Conservation (phyloP, 768 basidiomycete species). For the Termitomyces sp. region DNA sequence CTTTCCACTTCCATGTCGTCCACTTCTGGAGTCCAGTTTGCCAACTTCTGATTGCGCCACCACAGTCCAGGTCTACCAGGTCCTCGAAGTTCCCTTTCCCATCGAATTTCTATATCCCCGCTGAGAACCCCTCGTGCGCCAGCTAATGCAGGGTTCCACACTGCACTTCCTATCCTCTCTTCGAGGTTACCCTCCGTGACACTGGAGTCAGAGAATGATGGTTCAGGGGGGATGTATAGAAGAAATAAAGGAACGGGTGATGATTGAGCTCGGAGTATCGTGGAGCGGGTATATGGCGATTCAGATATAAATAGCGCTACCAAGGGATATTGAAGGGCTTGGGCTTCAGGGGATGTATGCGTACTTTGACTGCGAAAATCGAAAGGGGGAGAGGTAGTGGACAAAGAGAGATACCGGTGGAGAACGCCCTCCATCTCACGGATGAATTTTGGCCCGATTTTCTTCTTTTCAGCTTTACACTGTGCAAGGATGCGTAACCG, state of each 20-base stretch:
- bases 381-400: not conserved
- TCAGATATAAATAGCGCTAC: slow-evolving; percentile 80
- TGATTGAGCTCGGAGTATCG: slow-evolving; percentile 63
- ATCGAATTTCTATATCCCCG: slow-evolving; percentile 59
- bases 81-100: slow-evolving; percentile 42
- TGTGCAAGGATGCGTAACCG: slow-evolving; percentile 78
- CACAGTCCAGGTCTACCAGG: slow-evolving; percentile 38
- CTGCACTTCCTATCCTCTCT: slow-evolving; percentile 36
- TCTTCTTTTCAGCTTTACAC: slow-evolving; percentile 89
- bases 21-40: slow-evolving; percentile 26
- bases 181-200: slow-evolving; percentile 6
- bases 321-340: slow-evolving; percentile 24
- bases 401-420: slow-evolving; percentile 35
- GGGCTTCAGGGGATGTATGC: not conserved
- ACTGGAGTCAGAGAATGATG: slow-evolving; percentile 3
- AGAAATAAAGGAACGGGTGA: slow-evolving; percentile 78
- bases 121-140: slow-evolving; percentile 48
- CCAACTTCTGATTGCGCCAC: slow-evolving; percentile 33
- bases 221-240: slow-evolving; percentile 59
- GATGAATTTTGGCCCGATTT: slow-evolving; percentile 71
- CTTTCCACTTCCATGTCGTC: slow-evolving; percentile 10
- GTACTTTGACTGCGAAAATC: not conserved
- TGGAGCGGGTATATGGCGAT: slow-evolving; percentile 70
- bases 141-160: slow-evolving; percentile 68
- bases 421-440: slow-evolving; percentile 92